Evolutionary conservation across 1,284 basidiomycete species (phyloP).

Genomic region (Ceratobasidium sp.): DNA sequence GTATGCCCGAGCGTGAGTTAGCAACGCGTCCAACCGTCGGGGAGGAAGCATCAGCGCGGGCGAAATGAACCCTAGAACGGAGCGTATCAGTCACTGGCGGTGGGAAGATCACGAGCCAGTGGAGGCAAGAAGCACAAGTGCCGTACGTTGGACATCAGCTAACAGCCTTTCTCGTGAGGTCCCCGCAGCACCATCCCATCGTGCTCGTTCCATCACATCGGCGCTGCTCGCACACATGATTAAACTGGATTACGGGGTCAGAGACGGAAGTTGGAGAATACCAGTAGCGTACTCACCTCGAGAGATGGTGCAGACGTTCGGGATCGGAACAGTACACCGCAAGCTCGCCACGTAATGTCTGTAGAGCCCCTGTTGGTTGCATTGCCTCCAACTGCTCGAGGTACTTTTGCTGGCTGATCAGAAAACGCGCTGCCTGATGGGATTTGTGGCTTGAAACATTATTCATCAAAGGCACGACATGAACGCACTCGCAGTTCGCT

Average conservation of each 20-base stretch:
- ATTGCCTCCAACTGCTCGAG: constrained; percentile 89
- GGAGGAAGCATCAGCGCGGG: constrained; percentile 92
- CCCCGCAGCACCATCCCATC: constrained; percentile 89
- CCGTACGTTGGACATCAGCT: constrained; percentile 80
- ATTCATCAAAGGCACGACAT: constrained; percentile 13
- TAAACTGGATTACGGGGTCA: constrained; percentile 60
- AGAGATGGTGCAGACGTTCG: constrained; percentile 81
- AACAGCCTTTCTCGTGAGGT: constrained; percentile 80
- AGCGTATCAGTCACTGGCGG: constrained; percentile 1
- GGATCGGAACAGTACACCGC: constrained; percentile 78
- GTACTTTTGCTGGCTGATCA: constrained; percentile 95
- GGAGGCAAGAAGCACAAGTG: constrained; percentile 7
- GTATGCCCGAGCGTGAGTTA: constrained; percentile 83
- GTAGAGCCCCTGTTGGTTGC: constrained; percentile 81
- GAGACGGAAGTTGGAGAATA: not conserved
- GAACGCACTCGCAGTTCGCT: constrained; percentile 68
- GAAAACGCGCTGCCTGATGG: constrained; percentile 77
- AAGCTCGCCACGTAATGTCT: constrained; percentile 85
- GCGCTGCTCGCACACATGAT: constrained; percentile 88
- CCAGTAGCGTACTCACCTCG: constrained; percentile 65
- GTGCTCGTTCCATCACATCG: constrained; percentile 80
- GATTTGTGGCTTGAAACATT: constrained; percentile 13
- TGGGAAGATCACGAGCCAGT: constrained; percentile 2
- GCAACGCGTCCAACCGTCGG: constrained; percentile 80
- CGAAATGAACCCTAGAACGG: constrained; percentile 75